These are phyloP conservation scores for Trichocomaceae sp. DNA, from an alignment of 2,329 filamentous ascomycete genomes.

Conservation along the genomic window DNA sequence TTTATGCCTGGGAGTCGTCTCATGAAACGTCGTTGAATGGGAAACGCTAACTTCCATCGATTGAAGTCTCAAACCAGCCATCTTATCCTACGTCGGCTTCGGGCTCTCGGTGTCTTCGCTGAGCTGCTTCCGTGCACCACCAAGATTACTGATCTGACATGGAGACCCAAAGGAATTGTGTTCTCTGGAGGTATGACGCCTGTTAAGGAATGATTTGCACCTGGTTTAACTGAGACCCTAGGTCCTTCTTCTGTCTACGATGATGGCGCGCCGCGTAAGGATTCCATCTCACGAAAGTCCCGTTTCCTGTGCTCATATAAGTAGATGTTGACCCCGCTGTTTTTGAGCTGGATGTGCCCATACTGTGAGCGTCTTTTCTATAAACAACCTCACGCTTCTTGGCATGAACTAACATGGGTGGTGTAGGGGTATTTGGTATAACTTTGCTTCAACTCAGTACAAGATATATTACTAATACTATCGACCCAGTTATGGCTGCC, in stretches of 20 bases:
- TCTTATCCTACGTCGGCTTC: conserved; percentile 66
- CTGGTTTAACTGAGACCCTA: conserved; percentile 61
- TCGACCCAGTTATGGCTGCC: conserved; percentile 47
- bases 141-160: conserved; percentile 64
- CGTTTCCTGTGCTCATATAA: neutral
- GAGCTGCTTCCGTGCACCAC: conserved; percentile 71
- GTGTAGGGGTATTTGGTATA: neutral
- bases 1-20: too few relatives aligned
- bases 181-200: neutral
- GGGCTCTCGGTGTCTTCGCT: conserved; percentile 73
- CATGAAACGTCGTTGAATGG: neutral
- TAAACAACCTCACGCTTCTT: conserved; percentile 57
- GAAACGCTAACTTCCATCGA: neutral
- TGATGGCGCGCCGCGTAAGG: conserved; percentile 58
- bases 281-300: neutral
- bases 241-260: conserved; percentile 77
- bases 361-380: conserved; percentile 46
- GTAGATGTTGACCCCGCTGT: conserved; percentile 61
- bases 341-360: conserved; percentile 55
- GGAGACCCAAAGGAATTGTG: conserved; percentile 70
- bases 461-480: conserved; percentile 19
- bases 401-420: conserved; percentile 28
- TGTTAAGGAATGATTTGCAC: conserved; percentile 49
- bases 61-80: conserved; percentile 59
- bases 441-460: neutral